Evolutionary conservation across 345 rosid genomes (phyloP).

Genomic region (Linum trigynum): DNA sequence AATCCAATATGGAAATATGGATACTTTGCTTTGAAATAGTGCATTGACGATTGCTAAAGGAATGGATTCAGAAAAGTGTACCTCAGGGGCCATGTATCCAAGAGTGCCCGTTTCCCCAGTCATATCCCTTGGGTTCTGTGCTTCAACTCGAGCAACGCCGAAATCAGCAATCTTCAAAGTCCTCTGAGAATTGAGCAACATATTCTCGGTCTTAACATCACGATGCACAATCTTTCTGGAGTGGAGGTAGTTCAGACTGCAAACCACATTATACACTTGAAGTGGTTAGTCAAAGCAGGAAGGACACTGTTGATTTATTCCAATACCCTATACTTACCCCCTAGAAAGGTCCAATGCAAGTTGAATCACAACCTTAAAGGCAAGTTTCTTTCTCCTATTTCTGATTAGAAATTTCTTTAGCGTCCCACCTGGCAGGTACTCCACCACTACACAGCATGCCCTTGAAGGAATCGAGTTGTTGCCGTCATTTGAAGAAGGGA

Average conservation of each 20-base stretch:
- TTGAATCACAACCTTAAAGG: constrained; percentile 28
- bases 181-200: constrained; percentile 21
- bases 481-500: constrained; percentile 12
- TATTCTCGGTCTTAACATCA: constrained; percentile 28
- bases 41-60: constrained; percentile 1
- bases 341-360: constrained; percentile 31
- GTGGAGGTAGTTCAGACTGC: constrained; percentile 30
- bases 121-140: constrained; percentile 31
- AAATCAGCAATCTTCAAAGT: constrained; percentile 29
- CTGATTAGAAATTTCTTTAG: constrained; percentile 27
- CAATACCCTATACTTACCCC: constrained; percentile 22
- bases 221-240: constrained; percentile 30
- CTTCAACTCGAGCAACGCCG: constrained; percentile 32
- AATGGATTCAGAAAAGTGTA: neutral
- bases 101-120: constrained; percentile 33
- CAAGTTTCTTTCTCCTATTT: constrained; percentile 31
- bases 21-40: neutral
- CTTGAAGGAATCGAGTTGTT: constrained; percentile 17
- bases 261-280: constrained; percentile 2
- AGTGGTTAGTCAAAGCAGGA: neutral
- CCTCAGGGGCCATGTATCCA: constrained; percentile 32
- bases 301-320: neutral
- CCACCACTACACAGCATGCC: constrained; percentile 30
- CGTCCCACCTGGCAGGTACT: constrained; percentile 29
- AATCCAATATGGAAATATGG: neutral